Evolutionary conservation across 768 basidiomycete genomes (phyloP).

Genomic region (Naganishia vaughanmartiniae): DNA sequence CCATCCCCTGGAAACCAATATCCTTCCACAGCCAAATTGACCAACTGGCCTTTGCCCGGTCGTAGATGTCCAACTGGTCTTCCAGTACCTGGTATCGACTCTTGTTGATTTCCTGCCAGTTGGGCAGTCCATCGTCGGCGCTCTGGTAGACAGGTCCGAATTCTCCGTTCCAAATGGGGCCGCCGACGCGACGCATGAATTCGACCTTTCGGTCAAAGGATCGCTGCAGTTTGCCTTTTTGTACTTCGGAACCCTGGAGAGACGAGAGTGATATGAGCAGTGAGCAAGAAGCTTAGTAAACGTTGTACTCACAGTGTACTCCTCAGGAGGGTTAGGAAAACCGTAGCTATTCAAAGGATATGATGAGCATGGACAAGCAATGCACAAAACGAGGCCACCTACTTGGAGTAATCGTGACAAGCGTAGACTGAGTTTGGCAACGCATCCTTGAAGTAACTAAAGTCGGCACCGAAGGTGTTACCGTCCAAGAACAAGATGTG

Average conservation of each 20-base stretch:
- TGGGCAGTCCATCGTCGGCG: constrained; percentile 57
- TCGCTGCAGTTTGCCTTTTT: constrained; percentile 58
- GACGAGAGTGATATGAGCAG: neutral
- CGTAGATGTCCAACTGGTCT: constrained; percentile 72
- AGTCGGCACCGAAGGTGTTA: constrained; percentile 68
- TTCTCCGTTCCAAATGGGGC: constrained; percentile 60
- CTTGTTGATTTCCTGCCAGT: constrained; percentile 67
- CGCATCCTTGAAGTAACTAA: constrained; percentile 56
- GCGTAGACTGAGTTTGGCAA: constrained; percentile 72
- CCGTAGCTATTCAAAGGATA: constrained; percentile 56
- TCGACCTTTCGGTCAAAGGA: constrained; percentile 71
- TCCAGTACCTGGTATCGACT: constrained; percentile 65
- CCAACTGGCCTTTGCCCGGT: constrained; percentile 61
- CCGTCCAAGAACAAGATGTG: constrained; percentile 79
- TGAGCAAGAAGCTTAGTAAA: neutral
- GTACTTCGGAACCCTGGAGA: constrained; percentile 41
- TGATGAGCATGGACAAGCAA: constrained; percentile 4
- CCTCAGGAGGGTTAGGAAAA: constrained; percentile 63
- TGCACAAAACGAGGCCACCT: neutral
- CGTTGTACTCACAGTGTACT: constrained; percentile 53
- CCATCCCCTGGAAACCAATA: constrained; percentile 70
- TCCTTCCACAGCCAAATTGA: constrained; percentile 82
- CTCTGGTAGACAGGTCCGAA: constrained; percentile 72
- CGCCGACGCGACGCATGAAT: constrained; percentile 63
- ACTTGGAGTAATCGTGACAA: constrained; percentile 69